Evolutionary conservation across 805 yeast genomes (phyloP), one percentile per base, ranked within the genome.

Genomic region (Tetrapisispora iriomotensis): DNA sequence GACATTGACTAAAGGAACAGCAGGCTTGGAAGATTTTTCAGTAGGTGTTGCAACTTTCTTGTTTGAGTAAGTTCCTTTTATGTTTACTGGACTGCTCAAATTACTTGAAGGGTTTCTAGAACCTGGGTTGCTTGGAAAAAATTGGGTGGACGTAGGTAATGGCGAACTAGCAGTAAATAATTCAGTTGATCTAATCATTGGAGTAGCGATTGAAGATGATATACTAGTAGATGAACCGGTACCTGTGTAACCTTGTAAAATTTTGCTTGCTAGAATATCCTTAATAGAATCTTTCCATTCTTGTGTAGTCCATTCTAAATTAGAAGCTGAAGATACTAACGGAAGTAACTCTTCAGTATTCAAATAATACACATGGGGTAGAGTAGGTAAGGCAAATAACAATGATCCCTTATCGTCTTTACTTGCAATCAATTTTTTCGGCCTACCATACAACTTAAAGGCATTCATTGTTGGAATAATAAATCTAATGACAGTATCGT

Each of bases 371-470:
- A 77, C 74, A 42, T 71, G 76, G 3, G 94, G 94, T 50, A 83
- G 66, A 18, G 77, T 74, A 5, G 94, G 94, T 43, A 82, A 65
- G 0, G 80, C 90, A 63, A 80, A 82, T 25, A 82, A 61, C 50
- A 82, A 55, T 1, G 85, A 77, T 1, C 64, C 50, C 15, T 64
- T 59, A 47, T 78, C 74, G 13, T 61, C 63, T 57, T 79, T 77
- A 47, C 72, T 71, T 17, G 84, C 73, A 40, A 69, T 65, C 45
- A 82, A 68, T 47, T 69, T 75, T 31, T 67, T 64, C 1, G 94
- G 92, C 47, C 92, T 68, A 8, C 94, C 94, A 51, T 82, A 82
- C 34, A 82, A 57, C 51, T 70, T 72, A 61, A 81, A 82, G 3
- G 80, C 67, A 54, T 82, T 84, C 65, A 79, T 71, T 15, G 81